Percentiles rank a stretch among this genome's conserved stretches.
phyloP scores from a whole-genome alignment of 2,329 filamentous ascomycete genomes.

The Ceratocystis lukuohia region DNA sequence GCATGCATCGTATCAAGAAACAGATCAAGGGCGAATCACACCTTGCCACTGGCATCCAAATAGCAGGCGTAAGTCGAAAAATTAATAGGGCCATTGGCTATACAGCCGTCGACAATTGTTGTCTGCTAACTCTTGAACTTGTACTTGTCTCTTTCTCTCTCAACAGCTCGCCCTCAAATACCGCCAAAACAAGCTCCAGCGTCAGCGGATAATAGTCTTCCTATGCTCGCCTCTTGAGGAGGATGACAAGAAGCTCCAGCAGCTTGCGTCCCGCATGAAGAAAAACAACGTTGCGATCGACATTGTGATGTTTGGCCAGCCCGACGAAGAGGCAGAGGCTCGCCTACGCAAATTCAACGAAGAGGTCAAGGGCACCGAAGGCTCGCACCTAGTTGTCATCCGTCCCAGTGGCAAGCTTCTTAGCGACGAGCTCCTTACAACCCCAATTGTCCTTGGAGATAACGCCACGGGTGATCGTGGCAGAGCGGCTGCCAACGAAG shows the following conservation, averaged over 20 bases:
- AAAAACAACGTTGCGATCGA: conserved; percentile 91
- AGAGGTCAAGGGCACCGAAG: conserved; percentile 79
- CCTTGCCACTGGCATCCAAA: conserved; percentile 85
- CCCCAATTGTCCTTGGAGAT: conserved; percentile 80
- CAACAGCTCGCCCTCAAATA: conserved; percentile 85
- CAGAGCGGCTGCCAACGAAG: conserved; percentile 43
- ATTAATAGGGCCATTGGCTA: neutral
- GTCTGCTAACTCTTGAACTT: conserved; percentile 21
- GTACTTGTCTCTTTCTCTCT: neutral
- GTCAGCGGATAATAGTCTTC: conserved; percentile 93
- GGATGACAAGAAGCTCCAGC: conserved; percentile 74
- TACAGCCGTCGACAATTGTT: conserved; percentile 15
- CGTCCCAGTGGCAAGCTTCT: conserved; percentile 83
- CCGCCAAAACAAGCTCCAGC: conserved; percentile 92
- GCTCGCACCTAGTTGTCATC: conserved; percentile 81
- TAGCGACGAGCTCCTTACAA: conserved; percentile 79
- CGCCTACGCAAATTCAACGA: conserved; percentile 92
- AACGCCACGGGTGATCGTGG: conserved; percentile 39
- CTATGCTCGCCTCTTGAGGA: conserved; percentile 87
- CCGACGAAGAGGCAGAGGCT: conserved; percentile 78
- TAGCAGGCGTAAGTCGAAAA: conserved; percentile 63
- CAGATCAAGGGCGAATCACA: conserved; percentile 86
- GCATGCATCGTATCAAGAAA: conserved; percentile 72
- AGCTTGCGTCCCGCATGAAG: conserved; percentile 96
- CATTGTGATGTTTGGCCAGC: conserved; percentile 86